Evolutionary conservation across 2,329 filamentous ascomycete genomes (phyloP), one percentile per base, ranked within the genome.

Genomic region (Bipolaris victoriae): DNA sequence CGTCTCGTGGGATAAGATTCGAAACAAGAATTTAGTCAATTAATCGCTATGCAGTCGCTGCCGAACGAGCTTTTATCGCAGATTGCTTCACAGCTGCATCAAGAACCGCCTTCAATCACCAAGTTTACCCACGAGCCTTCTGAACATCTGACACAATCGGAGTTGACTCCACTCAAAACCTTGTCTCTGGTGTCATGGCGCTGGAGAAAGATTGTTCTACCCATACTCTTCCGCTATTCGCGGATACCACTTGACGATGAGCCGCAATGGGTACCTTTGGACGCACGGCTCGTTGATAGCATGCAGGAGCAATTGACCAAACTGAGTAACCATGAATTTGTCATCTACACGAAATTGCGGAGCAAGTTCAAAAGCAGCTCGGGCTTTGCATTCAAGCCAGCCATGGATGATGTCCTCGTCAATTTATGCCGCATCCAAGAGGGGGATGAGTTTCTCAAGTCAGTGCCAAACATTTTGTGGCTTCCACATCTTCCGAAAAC

Each of bases 1-100:
- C 5, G 2, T 10, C 13, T 16, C 9, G 2, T 29, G 7, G n/a
- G 26, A 40, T 20, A 50, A 15, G 16, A 7, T 1, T 16, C 3
- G 5, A 10, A 31, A 35, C 26, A 33, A 24, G 37, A 26, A 18
- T 13, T 16, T 29, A 16, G 24, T 24, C 11, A 0, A 22, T 16
- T 15, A 18, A 31, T 29, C 18, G 50, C 20, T 35, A 71, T 76
- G 62, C 58, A 72, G 36, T 53, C 60, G 1, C 67, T 78, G 3
- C 74, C 76, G 22, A 73, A 74, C 50, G 76, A 78, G 57, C 61
- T 78, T 2, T 55, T 74, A 1, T 63, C 74, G n/a, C 68, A 75
- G 15, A 73, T 78, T 33, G 65, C 71, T 3, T 62, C 61, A 1
- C 64, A 75, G 24, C 67, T 77, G 11, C 68, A 72, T n/a, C 33